Evolutionary conservation across 306 rosid species (phyloP).

Genomic region (Medicago arabica): DNA sequence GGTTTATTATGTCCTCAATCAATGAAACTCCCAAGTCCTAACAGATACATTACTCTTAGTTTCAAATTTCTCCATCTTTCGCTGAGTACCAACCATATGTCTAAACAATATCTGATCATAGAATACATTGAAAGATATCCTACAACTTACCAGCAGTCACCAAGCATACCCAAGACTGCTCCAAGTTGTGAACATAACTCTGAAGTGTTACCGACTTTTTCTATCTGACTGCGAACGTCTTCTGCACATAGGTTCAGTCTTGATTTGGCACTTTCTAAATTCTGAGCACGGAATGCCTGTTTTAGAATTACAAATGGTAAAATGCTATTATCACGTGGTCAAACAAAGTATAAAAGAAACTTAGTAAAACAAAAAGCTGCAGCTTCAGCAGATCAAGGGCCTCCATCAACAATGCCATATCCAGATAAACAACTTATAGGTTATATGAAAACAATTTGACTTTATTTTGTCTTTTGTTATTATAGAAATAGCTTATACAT

Average conservation of each 20-base stretch:
- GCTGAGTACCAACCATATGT: conserved; percentile 5
- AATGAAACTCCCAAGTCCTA: neutral
- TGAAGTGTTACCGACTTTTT: conserved; percentile 70
- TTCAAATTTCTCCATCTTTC: conserved; percentile 9
- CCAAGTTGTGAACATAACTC: conserved; percentile 98
- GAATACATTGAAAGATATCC: neutral
- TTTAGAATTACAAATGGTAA: conserved; percentile 38
- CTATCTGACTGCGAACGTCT: conserved; percentile 78
- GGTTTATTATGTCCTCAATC: neutral
- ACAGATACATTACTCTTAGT: conserved; percentile 1
- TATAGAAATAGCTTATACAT: neutral
- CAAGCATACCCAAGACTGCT: conserved; percentile 98
- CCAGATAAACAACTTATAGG: neutral
- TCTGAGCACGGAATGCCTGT: conserved; percentile 95
- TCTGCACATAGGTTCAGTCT: conserved; percentile 86
- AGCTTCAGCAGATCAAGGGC: conserved; percentile 29
- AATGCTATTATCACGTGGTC: conserved; percentile 33
- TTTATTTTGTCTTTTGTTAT: neutral
- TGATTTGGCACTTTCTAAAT: conserved; percentile 91
- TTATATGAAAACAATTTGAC: neutral
- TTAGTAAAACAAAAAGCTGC: neutral
- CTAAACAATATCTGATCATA: conserved; percentile 4
- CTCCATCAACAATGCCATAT: conserved; percentile 6
- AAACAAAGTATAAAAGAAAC: conserved; percentile 27
- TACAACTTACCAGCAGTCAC: conserved; percentile 87